Evolutionary conservation across 345 rosid genomes (phyloP).

Genomic region (Ceriops tagal): DNA sequence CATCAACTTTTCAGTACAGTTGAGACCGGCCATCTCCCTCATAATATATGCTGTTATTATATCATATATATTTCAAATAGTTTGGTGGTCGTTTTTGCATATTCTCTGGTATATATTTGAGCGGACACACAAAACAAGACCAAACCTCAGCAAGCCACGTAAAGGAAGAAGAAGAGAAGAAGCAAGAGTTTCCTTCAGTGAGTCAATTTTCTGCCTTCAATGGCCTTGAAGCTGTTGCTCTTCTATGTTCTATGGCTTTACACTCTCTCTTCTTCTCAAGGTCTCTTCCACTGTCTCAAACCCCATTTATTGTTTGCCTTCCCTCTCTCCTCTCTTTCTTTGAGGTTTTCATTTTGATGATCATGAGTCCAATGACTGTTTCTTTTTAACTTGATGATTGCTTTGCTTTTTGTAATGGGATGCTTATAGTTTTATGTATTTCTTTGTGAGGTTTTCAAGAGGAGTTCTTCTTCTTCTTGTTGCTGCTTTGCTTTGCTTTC

Average conservation of each 20-base stretch:
- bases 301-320: neutral
- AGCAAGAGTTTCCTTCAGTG: neutral
- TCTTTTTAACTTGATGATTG: too few relatives aligned
- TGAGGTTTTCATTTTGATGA: neutral
- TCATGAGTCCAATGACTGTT: neutral
- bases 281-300: slow-evolving; percentile 1
- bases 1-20: slow-evolving; percentile 3
- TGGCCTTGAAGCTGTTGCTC: slow-evolving; percentile 13
- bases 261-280: slow-evolving; percentile 21
- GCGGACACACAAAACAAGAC: slow-evolving; percentile 17
- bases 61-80: neutral
- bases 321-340: neutral
- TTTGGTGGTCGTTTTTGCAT: too few relatives aligned
- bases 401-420: too few relatives aligned
- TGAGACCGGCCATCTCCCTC: neutral
- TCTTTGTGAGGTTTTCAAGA: too few relatives aligned
- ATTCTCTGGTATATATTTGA: neutral
- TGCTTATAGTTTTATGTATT: too few relatives aligned
- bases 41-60: too few relatives aligned
- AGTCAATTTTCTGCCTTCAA: slow-evolving; percentile 9
- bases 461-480: too few relatives aligned
- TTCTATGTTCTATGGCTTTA: slow-evolving; percentile 10
- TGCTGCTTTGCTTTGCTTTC: too few relatives aligned
- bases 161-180: neutral
- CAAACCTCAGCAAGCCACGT: slow-evolving; percentile 27